A percentile compares a stretch with the other conserved stretches of the same genome.
These are phyloP conservation scores for Acacia acuminata DNA, from an alignment of 306 rosid genomes.

Conservation along the genomic window DNA sequence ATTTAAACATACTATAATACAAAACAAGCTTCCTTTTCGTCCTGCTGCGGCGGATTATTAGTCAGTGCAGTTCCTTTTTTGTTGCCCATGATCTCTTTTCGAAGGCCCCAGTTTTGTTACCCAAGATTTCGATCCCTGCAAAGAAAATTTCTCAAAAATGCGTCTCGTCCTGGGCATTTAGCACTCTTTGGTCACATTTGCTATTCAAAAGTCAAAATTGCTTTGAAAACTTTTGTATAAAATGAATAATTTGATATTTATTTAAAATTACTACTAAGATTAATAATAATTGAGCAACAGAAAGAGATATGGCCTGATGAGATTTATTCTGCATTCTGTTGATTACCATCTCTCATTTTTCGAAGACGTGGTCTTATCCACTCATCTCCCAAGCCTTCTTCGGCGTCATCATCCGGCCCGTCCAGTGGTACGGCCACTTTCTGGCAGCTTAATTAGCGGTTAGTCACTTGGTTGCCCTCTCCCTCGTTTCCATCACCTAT, in stretches of 20 bases:
- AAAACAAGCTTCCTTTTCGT: no score
- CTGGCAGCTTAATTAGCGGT: not conserved
- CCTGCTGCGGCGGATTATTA: no score
- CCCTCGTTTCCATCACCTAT: not conserved
- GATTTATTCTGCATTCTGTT: not conserved
- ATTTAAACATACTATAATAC: no score
- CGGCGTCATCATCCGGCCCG: not conserved
- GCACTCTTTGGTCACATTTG: no score
- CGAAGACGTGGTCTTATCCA: not conserved
- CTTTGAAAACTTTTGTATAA: not conserved
- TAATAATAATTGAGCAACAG: no score
- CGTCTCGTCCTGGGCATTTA: no score
- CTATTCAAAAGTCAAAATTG: not conserved
- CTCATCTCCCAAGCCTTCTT: not conserved
- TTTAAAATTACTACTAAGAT: not conserved
- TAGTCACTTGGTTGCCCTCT: not conserved
- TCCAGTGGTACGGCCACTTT: not conserved
- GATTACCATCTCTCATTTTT: not conserved
- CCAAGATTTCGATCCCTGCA: no score
- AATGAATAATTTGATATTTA: not conserved
- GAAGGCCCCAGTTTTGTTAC: no score
- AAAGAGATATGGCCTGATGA: no score
- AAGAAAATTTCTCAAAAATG: no score
- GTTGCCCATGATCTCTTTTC: no score
- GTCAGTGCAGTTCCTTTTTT: no score